These are phyloP conservation scores for Globisporangium cylindrosporum DNA, from an alignment of 352 stramenopile species.

Conservation along the genomic window DNA sequence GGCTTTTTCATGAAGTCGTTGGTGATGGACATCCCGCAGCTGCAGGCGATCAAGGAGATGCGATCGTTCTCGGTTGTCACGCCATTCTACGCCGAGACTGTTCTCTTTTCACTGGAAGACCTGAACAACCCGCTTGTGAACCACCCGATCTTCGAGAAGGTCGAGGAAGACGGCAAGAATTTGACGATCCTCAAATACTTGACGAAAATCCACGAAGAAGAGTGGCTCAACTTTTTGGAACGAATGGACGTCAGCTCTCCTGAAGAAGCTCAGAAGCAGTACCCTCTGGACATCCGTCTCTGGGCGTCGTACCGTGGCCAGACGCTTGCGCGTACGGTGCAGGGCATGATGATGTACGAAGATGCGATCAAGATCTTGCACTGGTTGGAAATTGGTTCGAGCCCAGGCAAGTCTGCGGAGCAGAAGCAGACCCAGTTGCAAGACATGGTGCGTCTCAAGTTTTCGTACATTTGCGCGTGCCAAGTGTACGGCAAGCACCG, in stretches of 20 bases:
- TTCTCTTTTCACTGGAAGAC: slow-evolving; percentile 77
- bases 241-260: slow-evolving; percentile 71
- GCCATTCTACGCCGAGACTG: slow-evolving; percentile 80
- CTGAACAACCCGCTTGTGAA: slow-evolving; percentile 82
- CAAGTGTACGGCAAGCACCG: slow-evolving; percentile 85
- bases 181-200: slow-evolving; percentile 85
- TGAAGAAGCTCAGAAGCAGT: slow-evolving; percentile 68
- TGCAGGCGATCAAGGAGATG: slow-evolving; percentile 82
- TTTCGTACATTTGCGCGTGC: slow-evolving; percentile 84
- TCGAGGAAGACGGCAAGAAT: slow-evolving; percentile 82
- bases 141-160: slow-evolving; percentile 83
- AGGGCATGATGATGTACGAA: slow-evolving; percentile 88
- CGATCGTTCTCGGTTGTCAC: slow-evolving; percentile 84
- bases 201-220: slow-evolving; percentile 80
- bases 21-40: slow-evolving; percentile 81
- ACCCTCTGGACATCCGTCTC: slow-evolving; percentile 71
- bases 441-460: slow-evolving; percentile 85
- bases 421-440: slow-evolving; percentile 79
- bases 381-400: slow-evolving; percentile 82
- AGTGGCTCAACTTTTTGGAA: slow-evolving; percentile 86
- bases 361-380: slow-evolving; percentile 86
- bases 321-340: slow-evolving; percentile 73
- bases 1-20: slow-evolving; percentile 88
- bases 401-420: slow-evolving; percentile 52
- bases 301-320: slow-evolving; percentile 83